phyloP scores from a whole-genome alignment of 1,284 basidiomycete genomes.

The Phellopilus nigrolimitatus region DNA sequence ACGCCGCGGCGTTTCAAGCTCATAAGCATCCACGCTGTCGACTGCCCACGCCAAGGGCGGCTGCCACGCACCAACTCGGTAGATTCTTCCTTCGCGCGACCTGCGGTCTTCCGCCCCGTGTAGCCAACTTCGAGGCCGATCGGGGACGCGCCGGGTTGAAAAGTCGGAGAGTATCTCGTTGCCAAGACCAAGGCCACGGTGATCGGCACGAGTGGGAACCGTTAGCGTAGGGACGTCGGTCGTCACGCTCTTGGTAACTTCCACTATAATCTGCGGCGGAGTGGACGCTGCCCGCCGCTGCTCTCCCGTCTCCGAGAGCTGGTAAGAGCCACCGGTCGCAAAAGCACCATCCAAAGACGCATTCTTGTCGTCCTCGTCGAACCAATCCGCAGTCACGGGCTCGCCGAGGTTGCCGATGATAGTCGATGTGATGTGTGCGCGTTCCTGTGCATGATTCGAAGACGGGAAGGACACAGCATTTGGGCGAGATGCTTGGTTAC shows the following conservation, averaged over 20 bases:
- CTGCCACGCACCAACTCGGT: constrained; percentile 4
- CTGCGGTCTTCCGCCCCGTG: constrained; percentile 3
- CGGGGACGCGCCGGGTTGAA: neutral
- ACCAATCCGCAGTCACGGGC: constrained; percentile 11
- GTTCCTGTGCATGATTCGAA: neutral
- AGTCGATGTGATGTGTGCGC: constrained; percentile 8
- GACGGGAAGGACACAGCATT: constrained; percentile 8
- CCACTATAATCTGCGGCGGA: constrained; percentile 13
- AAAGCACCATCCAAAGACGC: neutral
- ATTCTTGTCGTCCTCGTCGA: constrained; percentile 8
- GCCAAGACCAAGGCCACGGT: neutral
- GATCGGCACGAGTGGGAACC: neutral
- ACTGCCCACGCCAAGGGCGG: constrained; percentile 13
- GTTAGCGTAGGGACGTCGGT: constrained; percentile 7
- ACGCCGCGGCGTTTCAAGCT: constrained; percentile 16
- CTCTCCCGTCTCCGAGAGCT: neutral
- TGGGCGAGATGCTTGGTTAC: constrained; percentile 12
- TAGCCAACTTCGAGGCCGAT: neutral
- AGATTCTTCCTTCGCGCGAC: neutral
- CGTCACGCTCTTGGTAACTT: constrained; percentile 12
- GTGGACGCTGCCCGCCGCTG: constrained; percentile 4
- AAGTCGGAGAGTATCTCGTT: neutral
- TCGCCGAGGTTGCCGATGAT: constrained; percentile 17
- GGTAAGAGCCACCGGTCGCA: constrained; percentile 1
- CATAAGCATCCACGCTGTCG: constrained; percentile 5